Evolutionary conservation across 2,329 filamentous ascomycete genomes (phyloP), one percentile per base, ranked within the genome.

Genomic region (Beauveria rudraprayagi): DNA sequence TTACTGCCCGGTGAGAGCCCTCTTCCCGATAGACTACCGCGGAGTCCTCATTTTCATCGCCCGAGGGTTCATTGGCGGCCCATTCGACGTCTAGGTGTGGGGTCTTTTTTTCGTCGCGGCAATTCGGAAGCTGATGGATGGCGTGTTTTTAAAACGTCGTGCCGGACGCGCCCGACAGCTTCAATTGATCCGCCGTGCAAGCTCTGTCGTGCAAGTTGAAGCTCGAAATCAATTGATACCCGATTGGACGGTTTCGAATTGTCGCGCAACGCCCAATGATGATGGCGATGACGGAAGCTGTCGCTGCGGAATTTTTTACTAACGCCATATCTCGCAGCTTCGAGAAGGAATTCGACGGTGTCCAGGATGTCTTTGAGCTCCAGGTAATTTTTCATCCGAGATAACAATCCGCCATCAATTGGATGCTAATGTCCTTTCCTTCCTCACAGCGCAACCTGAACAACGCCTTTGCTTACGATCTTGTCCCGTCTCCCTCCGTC

Each of bases 401-500:
- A 17, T 28, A 14, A 4, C 14, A 47, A n/a, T 26, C 9, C 5
- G 40, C 22, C 47, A 56, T 40, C 22, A 40, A 47, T 47, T 43
- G 41, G 28, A 54, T n/a, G 22, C 58, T 60, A 24, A 60, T 7
- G 3, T 9, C 9, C 17, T 22, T 48, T 51, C 62, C 60, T 46
- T 44, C 2, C 11, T 26, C 56, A 62, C 69, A 85, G 82, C 90
- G 92, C 78, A 96, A 96, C 83, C 84, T 96, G 74, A 99, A 99
- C 88, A 99, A 99, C 82, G 93, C 92, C 76, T 99, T 99, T 80
- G 94, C 94, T 74, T 99, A 99, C 88, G 94, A 99, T 87, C 89
- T 99, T 72, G 94, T 99, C 68, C 94, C 95, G 73, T 94, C 93
- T 50, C 87, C 93, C 66, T 86, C 90, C 69, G 94, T 99, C 74